These are phyloP conservation scores for Penicillium samsonianum DNA, from an alignment of 495 filamentous ascomycete genomes.

Conservation along the genomic window DNA sequence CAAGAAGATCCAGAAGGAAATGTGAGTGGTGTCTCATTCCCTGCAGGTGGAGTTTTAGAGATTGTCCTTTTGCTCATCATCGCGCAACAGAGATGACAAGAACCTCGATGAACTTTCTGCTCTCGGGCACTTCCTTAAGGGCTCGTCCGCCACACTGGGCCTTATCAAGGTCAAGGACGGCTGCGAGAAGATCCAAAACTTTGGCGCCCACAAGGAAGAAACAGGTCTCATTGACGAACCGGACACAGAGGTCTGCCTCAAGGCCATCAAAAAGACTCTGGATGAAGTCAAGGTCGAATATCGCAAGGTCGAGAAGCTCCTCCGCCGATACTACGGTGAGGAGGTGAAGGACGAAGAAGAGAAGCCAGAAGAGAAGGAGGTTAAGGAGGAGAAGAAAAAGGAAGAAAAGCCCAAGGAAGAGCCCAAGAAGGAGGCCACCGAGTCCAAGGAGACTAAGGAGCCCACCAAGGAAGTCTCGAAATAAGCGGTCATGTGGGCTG, in stretches of 20 bases:
- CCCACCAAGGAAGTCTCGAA: constrained; percentile 11
- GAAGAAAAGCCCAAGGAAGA: constrained; percentile 14
- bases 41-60: neutral
- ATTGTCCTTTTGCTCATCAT: constrained; percentile 9
- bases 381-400: constrained; percentile 8
- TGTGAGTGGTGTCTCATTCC: constrained; percentile 61
- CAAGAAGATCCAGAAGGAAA: constrained; percentile 72
- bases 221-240: constrained; percentile 63
- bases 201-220: constrained; percentile 76
- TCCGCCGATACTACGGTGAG: constrained; percentile 71
- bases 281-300: constrained; percentile 74
- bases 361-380: constrained; percentile 19
- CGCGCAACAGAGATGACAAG: constrained; percentile 52
- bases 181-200: constrained; percentile 96
- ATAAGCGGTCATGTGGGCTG: constrained; percentile 10
- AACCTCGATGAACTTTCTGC: constrained; percentile 73
- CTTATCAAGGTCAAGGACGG: constrained; percentile 88
- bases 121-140: constrained; percentile 95
- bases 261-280: constrained; percentile 69
- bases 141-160: constrained; percentile 94
- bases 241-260: constrained; percentile 64
- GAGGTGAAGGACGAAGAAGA: constrained; percentile 24
- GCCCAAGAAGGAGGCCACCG: constrained; percentile 12
- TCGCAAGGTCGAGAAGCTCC: constrained; percentile 65
- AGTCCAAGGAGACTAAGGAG: constrained; percentile 15